Conservation (phyloP, 164 flowering plant genomes). For the Annona cherimola region DNA sequence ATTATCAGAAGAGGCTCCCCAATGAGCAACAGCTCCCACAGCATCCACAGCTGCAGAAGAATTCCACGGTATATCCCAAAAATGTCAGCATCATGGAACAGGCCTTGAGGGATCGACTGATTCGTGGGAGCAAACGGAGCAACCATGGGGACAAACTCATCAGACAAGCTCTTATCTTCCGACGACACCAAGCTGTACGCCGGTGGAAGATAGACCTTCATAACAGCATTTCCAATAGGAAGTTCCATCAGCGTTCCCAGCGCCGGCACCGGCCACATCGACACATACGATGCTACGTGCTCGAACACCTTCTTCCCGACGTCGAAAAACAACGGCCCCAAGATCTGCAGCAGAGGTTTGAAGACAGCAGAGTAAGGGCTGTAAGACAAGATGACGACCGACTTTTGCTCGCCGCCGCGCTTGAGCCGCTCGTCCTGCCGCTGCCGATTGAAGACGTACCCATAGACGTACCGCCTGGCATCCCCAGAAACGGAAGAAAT, state of each 20-base stretch:
- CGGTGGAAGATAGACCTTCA: conserved; percentile 89
- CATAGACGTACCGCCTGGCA: conserved; percentile 55
- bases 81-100: conserved; percentile 90
- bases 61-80: conserved; percentile 78
- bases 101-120: conserved; percentile 78
- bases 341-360: conserved; percentile 87
- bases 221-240: conserved; percentile 82
- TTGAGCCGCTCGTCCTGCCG: conserved; percentile 95
- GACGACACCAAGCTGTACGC: conserved; percentile 58
- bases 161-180: conserved; percentile 42
- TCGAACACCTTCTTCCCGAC: conserved; percentile 86
- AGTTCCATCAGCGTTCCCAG: conserved; percentile 86
- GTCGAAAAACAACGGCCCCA: conserved; percentile 95
- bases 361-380: conserved; percentile 78
- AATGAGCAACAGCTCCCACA: conserved; percentile 88
- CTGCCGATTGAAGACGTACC: conserved; percentile 95
- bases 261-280: conserved; percentile 76
- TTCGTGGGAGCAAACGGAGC: conserved; percentile 79
- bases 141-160: conserved; percentile 56
- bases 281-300: conserved; percentile 74
- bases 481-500: neutral
- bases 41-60: conserved; percentile 81
- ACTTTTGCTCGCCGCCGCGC: conserved; percentile 97
- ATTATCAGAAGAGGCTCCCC: conserved; percentile 94
- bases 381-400: conserved; percentile 83